Percentiles rank a stretch among this genome's conserved stretches.
Evolutionary conservation across 148 eudicot species (phyloP).

Genomic region (Polygonum aviculare): DNA sequence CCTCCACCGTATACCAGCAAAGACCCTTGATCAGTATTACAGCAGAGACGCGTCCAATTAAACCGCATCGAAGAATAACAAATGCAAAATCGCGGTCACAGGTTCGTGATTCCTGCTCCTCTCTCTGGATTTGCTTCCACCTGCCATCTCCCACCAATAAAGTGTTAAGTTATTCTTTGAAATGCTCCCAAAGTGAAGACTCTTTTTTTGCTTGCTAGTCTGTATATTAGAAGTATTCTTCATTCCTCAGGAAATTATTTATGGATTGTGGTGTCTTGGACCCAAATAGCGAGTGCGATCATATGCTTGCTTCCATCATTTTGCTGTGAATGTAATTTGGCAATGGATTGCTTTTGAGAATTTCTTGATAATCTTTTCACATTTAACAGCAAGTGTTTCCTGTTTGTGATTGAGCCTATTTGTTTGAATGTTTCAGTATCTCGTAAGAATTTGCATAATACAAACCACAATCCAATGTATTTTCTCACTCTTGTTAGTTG

Average conservation of each 20-base stretch:
- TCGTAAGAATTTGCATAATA: no score
- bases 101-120: neutral
- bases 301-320: constrained; percentile 5
- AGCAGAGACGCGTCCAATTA: constrained; percentile 54
- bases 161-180: neutral
- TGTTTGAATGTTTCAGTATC: neutral
- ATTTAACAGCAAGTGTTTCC: neutral
- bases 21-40: constrained; percentile 63
- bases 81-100: neutral
- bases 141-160: neutral
- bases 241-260: neutral
- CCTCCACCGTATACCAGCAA: constrained; percentile 84
- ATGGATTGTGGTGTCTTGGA: neutral
- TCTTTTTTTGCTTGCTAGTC: neutral
- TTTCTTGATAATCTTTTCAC: neutral
- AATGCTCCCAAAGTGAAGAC: neutral
- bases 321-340: neutral
- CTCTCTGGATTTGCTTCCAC: neutral
- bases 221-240: constrained; percentile 1
- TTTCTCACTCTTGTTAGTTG: no score
- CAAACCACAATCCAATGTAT: neutral
- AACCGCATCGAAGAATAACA: neutral
- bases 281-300: neutral
- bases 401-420: neutral
- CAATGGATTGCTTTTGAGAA: neutral